Percentiles rank a stretch among this genome's conserved stretches.
phyloP scores from a whole-genome alignment of 2,329 filamentous ascomycete genomes.

The Coniochaeta pulveracea region DNA sequence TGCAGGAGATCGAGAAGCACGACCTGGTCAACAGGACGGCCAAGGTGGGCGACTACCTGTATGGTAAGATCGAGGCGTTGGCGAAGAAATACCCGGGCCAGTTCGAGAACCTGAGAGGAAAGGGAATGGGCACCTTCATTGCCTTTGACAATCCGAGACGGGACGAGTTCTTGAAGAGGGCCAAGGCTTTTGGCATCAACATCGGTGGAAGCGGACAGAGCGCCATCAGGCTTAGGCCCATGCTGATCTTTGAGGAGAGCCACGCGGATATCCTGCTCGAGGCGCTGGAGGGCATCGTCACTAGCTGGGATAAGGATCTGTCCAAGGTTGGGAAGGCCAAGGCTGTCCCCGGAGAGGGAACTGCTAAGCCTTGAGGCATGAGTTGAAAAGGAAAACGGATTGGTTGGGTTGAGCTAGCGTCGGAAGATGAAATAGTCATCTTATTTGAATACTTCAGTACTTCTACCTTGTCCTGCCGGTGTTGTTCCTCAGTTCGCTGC shows the following conservation, averaged over 20 bases:
- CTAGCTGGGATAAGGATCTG: conserved; percentile 17
- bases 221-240: conserved; percentile 73
- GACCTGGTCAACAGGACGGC: conserved; percentile 74
- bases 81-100: conserved; percentile 61
- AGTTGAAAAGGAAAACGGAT: too few species aligned
- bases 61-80: conserved; percentile 54
- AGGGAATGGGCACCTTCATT: conserved; percentile 84
- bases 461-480: too few species aligned
- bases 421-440: too few species aligned
- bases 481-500: too few species aligned
- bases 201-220: conserved; percentile 70
- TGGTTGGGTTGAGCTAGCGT: too few species aligned
- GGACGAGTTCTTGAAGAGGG: conserved; percentile 67
- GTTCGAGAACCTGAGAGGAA: conserved; percentile 75
- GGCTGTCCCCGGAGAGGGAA: too few species aligned
- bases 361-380: too few species aligned
- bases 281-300: conserved; percentile 63
- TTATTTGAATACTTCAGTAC: too few species aligned
- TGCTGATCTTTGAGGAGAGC: conserved; percentile 86
- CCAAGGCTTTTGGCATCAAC: conserved; percentile 74
- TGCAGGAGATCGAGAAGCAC: conserved; percentile 65
- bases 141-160: conserved; percentile 77
- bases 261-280: conserved; percentile 82
- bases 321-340: not conserved
- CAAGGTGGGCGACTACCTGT: conserved; percentile 69